Evolutionary conservation across 306 rosid species (phyloP).

Genomic region (Quillaja saponaria): DNA sequence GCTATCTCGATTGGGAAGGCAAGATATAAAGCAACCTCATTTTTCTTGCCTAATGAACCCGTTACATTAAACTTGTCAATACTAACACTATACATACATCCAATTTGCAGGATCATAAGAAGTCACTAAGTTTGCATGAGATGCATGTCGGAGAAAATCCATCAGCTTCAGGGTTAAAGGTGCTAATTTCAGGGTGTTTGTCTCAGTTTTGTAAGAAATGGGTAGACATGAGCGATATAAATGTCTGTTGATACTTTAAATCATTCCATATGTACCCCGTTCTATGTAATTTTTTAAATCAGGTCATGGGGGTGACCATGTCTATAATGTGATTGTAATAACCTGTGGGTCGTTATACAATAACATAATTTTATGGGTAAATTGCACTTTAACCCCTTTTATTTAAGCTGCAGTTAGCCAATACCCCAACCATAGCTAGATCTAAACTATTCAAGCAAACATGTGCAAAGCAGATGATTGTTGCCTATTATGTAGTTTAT

Average conservation of each 20-base stretch:
- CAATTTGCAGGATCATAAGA: constrained; percentile 70
- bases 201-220: constrained; percentile 13
- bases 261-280: constrained; percentile 3
- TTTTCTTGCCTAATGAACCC: constrained; percentile 13
- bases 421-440: no score
- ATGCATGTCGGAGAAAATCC: constrained; percentile 29
- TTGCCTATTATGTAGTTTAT: no score
- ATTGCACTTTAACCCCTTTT: no score
- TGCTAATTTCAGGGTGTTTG: constrained; percentile 18
- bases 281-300: constrained; percentile 8
- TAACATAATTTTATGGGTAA: no score
- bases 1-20: constrained; percentile 85
- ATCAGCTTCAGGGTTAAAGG: constrained; percentile 16
- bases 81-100: constrained; percentile 18
- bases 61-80: constrained; percentile 2
- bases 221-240: constrained; percentile 13
- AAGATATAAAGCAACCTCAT: constrained; percentile 26
- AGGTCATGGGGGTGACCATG: neutral
- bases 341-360: no score
- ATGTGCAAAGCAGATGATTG: no score
- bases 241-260: neutral
- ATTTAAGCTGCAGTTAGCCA: no score
- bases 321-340: no score
- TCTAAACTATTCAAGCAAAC: no score
- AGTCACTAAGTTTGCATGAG: constrained; percentile 40